phyloP scores from a whole-genome alignment of 495 filamentous ascomycete species.

The Copromyces sp. region DNA sequence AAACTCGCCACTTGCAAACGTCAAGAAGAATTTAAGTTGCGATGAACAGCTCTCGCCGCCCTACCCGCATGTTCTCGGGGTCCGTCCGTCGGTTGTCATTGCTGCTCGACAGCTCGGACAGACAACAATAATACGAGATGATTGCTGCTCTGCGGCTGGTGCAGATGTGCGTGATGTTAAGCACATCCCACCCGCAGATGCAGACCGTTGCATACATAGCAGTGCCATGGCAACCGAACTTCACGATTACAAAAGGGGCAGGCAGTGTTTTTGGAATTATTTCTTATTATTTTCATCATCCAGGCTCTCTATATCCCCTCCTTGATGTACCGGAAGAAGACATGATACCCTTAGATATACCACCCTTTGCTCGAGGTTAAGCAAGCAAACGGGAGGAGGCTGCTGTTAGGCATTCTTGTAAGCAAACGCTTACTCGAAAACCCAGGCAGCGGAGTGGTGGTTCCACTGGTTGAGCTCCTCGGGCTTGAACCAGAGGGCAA shows the following conservation, averaged over 20 bases:
- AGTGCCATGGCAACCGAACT: neutral
- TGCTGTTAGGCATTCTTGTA: neutral
- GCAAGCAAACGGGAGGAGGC: neutral
- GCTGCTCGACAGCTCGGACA: neutral
- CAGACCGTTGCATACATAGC: neutral
- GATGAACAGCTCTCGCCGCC: neutral
- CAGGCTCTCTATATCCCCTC: neutral
- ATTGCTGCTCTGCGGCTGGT: neutral
- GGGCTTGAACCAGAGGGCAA: constrained; percentile 89
- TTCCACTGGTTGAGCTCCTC: constrained; percentile 75
- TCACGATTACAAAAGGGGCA: neutral
- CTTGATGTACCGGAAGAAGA: neutral
- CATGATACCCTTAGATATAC: neutral
- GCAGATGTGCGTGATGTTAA: neutral
- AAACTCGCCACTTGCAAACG: neutral
- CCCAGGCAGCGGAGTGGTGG: constrained; percentile 70
- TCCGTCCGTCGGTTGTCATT: neutral
- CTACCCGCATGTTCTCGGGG: neutral
- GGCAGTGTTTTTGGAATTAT: neutral
- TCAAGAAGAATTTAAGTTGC: neutral
- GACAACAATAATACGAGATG: neutral
- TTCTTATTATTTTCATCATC: neutral
- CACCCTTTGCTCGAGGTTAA: neutral
- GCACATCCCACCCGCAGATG: neutral
- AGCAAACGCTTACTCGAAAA: constrained; percentile 70